These are phyloP conservation scores for Inga leiocalycina DNA, from an alignment of 306 rosid genomes.

Conservation along the genomic window DNA sequence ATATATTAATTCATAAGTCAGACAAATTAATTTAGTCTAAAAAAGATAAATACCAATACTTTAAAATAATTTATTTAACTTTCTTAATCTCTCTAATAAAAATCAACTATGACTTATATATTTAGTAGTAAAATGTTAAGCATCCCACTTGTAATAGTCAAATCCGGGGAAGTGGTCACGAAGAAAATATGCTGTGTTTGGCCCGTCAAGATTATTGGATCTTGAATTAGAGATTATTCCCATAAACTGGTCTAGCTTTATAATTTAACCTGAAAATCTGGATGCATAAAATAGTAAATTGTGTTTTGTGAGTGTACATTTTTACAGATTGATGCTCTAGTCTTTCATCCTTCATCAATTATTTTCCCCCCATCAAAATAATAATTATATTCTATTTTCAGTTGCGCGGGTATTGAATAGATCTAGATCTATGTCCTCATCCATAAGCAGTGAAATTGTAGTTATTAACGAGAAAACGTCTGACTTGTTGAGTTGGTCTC, in stretches of 20 bases:
- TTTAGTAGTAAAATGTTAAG: too few relatives aligned
- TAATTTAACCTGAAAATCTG: neutral
- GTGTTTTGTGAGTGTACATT: neutral
- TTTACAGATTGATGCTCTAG: neutral
- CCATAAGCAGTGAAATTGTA: neutral
- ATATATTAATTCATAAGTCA: too few relatives aligned
- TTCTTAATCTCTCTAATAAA: too few relatives aligned
- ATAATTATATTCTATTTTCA: neutral
- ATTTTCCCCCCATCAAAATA: neutral
- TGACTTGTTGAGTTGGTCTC: neutral
- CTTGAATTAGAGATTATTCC: too few relatives aligned
- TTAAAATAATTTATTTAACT: too few relatives aligned
- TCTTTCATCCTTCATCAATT: neutral
- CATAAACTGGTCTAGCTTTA: neutral
- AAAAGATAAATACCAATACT: too few relatives aligned
- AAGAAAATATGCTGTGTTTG: neutral
- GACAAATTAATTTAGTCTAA: too few relatives aligned
- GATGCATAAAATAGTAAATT: neutral
- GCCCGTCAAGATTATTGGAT: neutral
- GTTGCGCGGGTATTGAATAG: neutral
- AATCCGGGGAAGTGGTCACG: neutral
- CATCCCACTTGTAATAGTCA: too few relatives aligned
- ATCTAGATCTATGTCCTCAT: neutral
- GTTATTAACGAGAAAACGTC: neutral
- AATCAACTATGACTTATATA: too few relatives aligned